Conservation (phyloP, 169 alveolate genomes). For the Plasmodium blacklocki region DNA sequence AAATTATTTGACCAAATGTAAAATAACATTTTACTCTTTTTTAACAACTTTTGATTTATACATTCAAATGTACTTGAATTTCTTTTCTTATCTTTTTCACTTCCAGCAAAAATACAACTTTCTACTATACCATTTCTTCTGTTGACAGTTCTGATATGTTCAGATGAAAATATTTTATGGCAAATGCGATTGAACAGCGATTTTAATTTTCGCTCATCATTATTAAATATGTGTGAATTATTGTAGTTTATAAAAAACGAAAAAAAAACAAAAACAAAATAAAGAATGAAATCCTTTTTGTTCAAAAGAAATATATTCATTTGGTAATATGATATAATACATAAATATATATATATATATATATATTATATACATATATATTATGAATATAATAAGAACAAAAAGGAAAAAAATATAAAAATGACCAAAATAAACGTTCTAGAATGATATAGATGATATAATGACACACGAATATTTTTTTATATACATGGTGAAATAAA, state of each 20-base stretch:
- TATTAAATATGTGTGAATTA: no score
- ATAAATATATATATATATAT: neutral
- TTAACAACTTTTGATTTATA: slow-evolving; percentile 33
- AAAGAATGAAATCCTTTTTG: slow-evolving; percentile 28
- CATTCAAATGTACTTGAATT: slow-evolving; percentile 56
- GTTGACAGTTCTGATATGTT: slow-evolving; percentile 22
- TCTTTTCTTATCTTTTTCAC: neutral
- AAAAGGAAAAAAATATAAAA: no score
- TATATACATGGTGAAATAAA: no score
- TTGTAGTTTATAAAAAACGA: slow-evolving; percentile 21
- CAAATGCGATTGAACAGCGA: slow-evolving; percentile 12
- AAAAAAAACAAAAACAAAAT: slow-evolving; percentile 7
- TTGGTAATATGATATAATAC: neutral
- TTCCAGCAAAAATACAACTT: slow-evolving; percentile 15
- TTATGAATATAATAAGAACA: no score
- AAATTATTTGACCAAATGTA: slow-evolving; percentile 40
- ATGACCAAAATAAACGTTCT: no score
- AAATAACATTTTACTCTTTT: slow-evolving; percentile 57
- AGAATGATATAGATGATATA: no score
- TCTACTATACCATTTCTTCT: neutral
- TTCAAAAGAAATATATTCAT: neutral
- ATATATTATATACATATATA: slow-evolving; percentile 4
- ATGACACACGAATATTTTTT: no score
- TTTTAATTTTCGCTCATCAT: neutral
- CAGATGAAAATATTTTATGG: slow-evolving; percentile 19